Conservation (phyloP, 257 asterid genomes). For the Ilex asprella region DNA sequence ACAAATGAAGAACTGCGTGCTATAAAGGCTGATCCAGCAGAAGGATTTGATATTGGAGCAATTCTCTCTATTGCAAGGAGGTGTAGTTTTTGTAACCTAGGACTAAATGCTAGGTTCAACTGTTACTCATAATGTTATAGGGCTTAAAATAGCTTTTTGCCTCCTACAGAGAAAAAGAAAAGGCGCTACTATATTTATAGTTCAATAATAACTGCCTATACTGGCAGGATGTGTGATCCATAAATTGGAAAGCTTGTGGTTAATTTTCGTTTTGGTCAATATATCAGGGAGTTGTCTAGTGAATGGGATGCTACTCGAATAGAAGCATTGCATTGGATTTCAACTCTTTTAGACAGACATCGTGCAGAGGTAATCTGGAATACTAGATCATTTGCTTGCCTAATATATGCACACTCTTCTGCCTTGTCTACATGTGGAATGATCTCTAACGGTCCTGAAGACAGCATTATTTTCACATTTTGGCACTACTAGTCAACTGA, state of each 20-base stretch:
- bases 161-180: background rate
- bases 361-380: conserved; percentile 57
- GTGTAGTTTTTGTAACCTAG: conserved; percentile 22
- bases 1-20: conserved; percentile 94
- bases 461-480: no score
- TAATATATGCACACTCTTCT: background rate
- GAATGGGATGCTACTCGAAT: conserved; percentile 99
- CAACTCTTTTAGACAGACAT: conserved; percentile 60
- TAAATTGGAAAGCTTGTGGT: background rate
- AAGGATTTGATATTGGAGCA: conserved; percentile 82
- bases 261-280: conserved; percentile 9
- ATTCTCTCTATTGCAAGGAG: conserved; percentile 89
- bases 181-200: no score
- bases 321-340: conserved; percentile 96
- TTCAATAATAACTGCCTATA: no score
- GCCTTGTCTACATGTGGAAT: conserved; percentile 3
- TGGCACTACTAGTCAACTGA: no score
- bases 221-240: no score
- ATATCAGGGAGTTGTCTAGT: conserved; percentile 73
- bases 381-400: background rate
- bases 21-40: conserved; percentile 77
- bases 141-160: no score
- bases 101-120: background rate
- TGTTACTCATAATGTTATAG: background rate
- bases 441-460: background rate